Conservation (phyloP, 2,329 filamentous ascomycete genomes). For the Metarhizium album region DNA sequence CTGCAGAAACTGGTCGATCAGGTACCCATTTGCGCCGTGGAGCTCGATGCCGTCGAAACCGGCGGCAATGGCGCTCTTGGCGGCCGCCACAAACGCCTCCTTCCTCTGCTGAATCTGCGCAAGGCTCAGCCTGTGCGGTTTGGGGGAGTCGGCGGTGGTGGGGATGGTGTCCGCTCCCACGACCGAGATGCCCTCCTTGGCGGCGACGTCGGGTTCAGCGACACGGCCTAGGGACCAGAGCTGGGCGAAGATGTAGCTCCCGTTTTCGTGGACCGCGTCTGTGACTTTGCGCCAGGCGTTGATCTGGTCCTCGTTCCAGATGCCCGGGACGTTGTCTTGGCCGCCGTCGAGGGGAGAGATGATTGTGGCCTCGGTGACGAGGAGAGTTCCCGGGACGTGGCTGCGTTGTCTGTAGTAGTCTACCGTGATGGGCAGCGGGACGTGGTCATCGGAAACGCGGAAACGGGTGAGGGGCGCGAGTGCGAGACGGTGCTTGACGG, state of each 20-base stretch:
- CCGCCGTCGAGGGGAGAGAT: conserved; percentile 23
- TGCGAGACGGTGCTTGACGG: conserved; percentile 34
- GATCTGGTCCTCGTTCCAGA: conserved; percentile 47
- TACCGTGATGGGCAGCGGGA: conserved; percentile 21
- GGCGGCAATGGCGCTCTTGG: conserved; percentile 44
- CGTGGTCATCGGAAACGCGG: conserved; percentile 28
- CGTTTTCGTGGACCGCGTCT: conserved; percentile 47
- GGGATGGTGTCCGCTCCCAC: conserved; percentile 10
- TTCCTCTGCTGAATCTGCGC: conserved; percentile 34
- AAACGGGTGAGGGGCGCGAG: conserved; percentile 48
- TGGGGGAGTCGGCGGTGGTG: too few species aligned
- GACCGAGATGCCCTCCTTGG: conserved; percentile 16
- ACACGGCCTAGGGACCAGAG: conserved; percentile 51
- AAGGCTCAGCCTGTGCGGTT: too few species aligned
- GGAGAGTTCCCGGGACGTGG: conserved; percentile 28
- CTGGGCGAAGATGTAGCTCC: conserved; percentile 48
- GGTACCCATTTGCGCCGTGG: conserved; percentile 47
- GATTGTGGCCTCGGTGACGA: conserved; percentile 36
- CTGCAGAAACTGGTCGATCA: conserved; percentile 50
- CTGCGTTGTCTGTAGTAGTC: conserved; percentile 36
- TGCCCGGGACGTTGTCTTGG: conserved; percentile 40
- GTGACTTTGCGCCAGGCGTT: conserved; percentile 50
- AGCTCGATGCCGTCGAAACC: conserved; percentile 63
- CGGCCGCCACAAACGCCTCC: conserved; percentile 40
- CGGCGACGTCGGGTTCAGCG: conserved; percentile 21